A percentile compares a stretch with the other conserved stretches of the same genome.
phyloP scores from a whole-genome alignment of 2,329 filamentous ascomycete genomes.

The Elsinoe fawcettii region DNA sequence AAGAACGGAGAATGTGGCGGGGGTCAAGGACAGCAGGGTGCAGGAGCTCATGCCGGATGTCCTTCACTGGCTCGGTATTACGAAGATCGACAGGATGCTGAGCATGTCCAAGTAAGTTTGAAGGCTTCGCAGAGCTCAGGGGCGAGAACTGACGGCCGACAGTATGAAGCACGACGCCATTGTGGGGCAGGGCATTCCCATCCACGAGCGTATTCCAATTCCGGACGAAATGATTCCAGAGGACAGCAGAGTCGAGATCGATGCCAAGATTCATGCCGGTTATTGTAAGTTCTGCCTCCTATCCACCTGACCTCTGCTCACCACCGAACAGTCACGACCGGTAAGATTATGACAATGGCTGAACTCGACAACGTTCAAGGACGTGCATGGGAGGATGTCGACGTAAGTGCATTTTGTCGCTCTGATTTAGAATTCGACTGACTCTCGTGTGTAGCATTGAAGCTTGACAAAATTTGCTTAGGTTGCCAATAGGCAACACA shows the following conservation, averaged over 20 bases:
- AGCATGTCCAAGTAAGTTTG: slow-evolving; percentile 87
- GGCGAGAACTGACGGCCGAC: slow-evolving; percentile 16
- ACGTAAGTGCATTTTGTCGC: slow-evolving; percentile 24
- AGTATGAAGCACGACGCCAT: slow-evolving; percentile 90
- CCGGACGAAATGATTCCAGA: slow-evolving; percentile 90
- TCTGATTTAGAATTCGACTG: neutral
- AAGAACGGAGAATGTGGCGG: slow-evolving; percentile 95
- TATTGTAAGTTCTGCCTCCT: slow-evolving; percentile 50
- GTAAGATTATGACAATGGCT: slow-evolving; percentile 79
- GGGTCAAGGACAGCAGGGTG: slow-evolving; percentile 94
- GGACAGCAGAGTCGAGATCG: slow-evolving; percentile 95
- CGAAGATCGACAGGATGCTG: slow-evolving; percentile 96
- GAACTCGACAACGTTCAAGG: slow-evolving; percentile 82
- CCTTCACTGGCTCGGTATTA: slow-evolving; percentile 94
- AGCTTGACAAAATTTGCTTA: neutral
- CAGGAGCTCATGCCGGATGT: slow-evolving; percentile 92
- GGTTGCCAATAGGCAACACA: too few relatives aligned
- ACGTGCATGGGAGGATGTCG: slow-evolving; percentile 75
- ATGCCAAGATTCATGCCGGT: slow-evolving; percentile 92
- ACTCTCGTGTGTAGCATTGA: neutral
- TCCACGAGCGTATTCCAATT: slow-evolving; percentile 82
- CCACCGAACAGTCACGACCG: slow-evolving; percentile 58
- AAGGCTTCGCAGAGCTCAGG: neutral
- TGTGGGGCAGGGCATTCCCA: slow-evolving; percentile 77
- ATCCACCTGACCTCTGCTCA: slow-evolving; percentile 16